A percentile compares a stretch with the other conserved stretches of the same genome.
Evolutionary conservation across 306 rosid genomes (phyloP).

Genomic region (Prunus mume): DNA sequence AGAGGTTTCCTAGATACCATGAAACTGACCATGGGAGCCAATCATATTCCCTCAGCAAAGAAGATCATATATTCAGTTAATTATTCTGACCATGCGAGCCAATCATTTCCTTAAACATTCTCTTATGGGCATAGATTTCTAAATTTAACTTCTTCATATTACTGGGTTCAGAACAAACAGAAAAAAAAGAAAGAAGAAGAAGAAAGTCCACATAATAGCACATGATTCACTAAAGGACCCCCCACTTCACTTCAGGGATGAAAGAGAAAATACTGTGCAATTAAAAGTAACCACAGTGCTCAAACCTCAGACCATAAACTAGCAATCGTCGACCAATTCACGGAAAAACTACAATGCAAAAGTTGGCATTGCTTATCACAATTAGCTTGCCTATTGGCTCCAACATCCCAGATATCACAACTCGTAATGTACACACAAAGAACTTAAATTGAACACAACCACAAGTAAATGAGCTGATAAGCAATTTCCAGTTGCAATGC

Average conservation of each 20-base stretch:
- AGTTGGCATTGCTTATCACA: background rate
- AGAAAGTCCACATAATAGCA: background rate
- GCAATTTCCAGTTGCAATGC: background rate
- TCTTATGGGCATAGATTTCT: background rate
- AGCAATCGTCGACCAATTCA: background rate
- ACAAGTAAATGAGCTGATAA: background rate
- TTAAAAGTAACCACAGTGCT: background rate
- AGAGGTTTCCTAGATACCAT: background rate
- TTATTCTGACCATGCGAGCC: background rate
- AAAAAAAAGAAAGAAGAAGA: background rate
- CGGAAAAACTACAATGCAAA: background rate
- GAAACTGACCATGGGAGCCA: background rate
- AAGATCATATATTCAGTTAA: background rate
- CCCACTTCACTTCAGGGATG: background rate
- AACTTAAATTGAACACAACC: background rate
- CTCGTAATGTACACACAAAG: background rate
- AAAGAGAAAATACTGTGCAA: background rate
- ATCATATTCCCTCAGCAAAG: constrained; percentile 4
- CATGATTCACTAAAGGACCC: background rate
- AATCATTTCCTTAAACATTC: background rate
- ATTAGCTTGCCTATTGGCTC: background rate
- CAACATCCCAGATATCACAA: background rate
- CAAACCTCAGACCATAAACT: background rate
- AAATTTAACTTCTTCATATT: background rate
- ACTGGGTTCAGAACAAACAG: background rate